A percentile compares a stretch with the other conserved stretches of the same genome.
Conservation (phyloP, 371 early-diverging fungal genomes). For the Apophysomyces trapeziformis region DNA sequence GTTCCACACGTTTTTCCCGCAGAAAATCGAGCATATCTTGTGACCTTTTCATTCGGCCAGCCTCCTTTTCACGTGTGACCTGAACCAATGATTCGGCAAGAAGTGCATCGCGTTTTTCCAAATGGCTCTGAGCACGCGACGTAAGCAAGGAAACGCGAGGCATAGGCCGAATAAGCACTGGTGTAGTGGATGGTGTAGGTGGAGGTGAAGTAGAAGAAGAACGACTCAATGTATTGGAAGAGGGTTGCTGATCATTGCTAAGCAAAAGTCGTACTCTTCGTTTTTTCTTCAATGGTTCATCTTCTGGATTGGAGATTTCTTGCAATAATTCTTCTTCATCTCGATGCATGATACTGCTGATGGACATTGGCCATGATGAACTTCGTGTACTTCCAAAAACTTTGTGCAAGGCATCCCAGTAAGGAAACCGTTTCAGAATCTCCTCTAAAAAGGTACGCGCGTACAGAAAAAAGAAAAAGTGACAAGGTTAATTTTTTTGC, state of each 20-base stretch:
- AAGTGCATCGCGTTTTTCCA: slow-evolving; percentile 18
- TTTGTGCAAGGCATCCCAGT: slow-evolving; percentile 50
- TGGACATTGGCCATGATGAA: slow-evolving; percentile 45
- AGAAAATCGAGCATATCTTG: slow-evolving; percentile 49
- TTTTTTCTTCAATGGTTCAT: slow-evolving; percentile 22
- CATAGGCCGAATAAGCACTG: slow-evolving; percentile 28
- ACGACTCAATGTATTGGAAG: background rate
- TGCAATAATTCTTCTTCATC: slow-evolving; percentile 27
- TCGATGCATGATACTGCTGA: slow-evolving; percentile 46
- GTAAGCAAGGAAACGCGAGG: slow-evolving; percentile 28
- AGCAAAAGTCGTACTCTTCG: slow-evolving; percentile 18
- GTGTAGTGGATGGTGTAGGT: slow-evolving; percentile 14
- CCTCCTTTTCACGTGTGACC: slow-evolving; percentile 50
- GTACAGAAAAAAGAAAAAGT: slow-evolving; percentile 13
- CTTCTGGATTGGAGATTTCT: slow-evolving; percentile 13
- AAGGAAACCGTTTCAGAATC: slow-evolving; percentile 50
- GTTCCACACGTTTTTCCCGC: slow-evolving; percentile 43
- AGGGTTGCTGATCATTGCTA: slow-evolving; percentile 14
- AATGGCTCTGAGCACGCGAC: slow-evolving; percentile 14
- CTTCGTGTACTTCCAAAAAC: slow-evolving; percentile 32
- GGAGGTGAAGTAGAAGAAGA: slow-evolving; percentile 12
- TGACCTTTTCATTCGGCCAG: slow-evolving; percentile 45
- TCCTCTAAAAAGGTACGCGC: slow-evolving; percentile 35
- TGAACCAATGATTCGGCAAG: slow-evolving; percentile 42
- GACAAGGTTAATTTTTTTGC: background rate